Conservation (phyloP, 1,284 basidiomycete species). For the Takashimella tepidaria region DNA sequence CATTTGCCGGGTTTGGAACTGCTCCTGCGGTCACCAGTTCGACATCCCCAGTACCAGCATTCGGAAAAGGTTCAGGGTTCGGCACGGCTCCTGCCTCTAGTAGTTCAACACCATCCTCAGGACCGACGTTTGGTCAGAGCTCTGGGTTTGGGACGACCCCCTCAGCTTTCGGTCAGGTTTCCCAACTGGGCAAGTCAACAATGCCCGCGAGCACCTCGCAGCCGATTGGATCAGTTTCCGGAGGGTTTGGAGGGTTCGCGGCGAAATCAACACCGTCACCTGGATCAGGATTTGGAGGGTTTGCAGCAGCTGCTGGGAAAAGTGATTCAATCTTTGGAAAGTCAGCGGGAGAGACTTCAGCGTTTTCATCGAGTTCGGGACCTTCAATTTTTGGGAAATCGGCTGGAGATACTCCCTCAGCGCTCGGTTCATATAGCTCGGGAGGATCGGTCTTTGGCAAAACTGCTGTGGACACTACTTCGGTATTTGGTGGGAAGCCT, state of each 20-base stretch:
- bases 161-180: constrained; percentile 1
- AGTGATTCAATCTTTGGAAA: too few relatives aligned
- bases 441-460: neutral
- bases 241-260: constrained; percentile 41
- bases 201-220: constrained; percentile 11
- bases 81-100: constrained; percentile 19
- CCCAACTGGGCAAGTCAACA: constrained; percentile 8
- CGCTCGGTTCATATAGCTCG: too few relatives aligned
- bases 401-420: too few relatives aligned
- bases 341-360: too few relatives aligned
- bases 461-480: neutral
- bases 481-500: constrained; percentile 15
- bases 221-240: constrained; percentile 23
- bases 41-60: neutral
- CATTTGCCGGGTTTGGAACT: neutral
- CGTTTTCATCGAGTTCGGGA: too few relatives aligned
- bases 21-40: neutral
- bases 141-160: constrained; percentile 4
- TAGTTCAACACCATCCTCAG: constrained; percentile 18
- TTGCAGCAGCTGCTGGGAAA: constrained; percentile 9
- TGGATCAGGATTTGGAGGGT: constrained; percentile 23
- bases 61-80: constrained; percentile 9
- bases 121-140: constrained; percentile 11
- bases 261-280: constrained; percentile 15
- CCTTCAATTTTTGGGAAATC: too few relatives aligned